Conservation (phyloP, 1,284 basidiomycete genomes). For the Ganoderma lucidum region DNA sequence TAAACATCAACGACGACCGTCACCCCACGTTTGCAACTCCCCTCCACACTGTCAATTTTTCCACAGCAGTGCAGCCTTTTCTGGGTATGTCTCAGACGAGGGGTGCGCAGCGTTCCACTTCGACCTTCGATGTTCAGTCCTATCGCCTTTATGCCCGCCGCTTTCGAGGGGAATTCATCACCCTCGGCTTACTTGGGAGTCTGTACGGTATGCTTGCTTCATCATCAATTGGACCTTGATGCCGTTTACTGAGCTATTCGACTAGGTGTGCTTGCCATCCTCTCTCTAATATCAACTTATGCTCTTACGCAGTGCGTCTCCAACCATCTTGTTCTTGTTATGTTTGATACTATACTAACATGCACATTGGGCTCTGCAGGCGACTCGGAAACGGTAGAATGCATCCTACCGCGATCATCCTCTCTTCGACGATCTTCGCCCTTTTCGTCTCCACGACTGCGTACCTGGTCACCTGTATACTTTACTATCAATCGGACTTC, state of each 20-base stretch:
- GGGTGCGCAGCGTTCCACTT: background rate
- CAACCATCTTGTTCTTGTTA: background rate
- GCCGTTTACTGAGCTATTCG: background rate
- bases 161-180: background rate
- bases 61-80: background rate
- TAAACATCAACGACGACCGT: background rate
- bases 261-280: background rate
- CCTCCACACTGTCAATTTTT: background rate
- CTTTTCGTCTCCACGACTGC: background rate
- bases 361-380: background rate
- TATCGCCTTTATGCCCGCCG: background rate
- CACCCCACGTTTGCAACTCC: background rate
- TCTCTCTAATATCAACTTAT: background rate
- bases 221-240: background rate
- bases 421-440: background rate
- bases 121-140: background rate
- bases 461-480: background rate
- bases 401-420: background rate
- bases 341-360: background rate
- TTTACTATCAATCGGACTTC: slow-evolving; percentile 3
- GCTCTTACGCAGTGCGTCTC: background rate
- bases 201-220: background rate
- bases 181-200: background rate
- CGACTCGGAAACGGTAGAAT: background rate
- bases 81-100: background rate